A percentile compares a stretch with the other conserved stretches of the same genome.
phyloP scores from a whole-genome alignment of 2,329 filamentous ascomycete genomes.

The Epichloe typhina region DNA sequence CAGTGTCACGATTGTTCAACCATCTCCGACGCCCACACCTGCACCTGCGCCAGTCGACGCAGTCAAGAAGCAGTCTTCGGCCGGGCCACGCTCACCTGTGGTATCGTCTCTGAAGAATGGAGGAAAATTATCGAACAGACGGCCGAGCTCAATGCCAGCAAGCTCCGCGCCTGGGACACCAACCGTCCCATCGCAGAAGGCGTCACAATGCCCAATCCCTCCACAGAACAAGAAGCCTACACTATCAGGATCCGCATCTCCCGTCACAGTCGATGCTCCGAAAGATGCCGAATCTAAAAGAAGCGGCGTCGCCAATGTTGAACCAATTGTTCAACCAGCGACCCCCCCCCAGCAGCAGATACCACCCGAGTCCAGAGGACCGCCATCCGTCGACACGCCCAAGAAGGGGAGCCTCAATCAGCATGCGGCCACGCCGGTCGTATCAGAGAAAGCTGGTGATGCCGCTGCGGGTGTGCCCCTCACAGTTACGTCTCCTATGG shows the following conservation, averaged over 20 bases:
- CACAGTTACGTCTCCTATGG: conserved; percentile 22
- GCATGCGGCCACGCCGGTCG: neutral
- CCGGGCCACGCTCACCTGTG: conserved; percentile 7
- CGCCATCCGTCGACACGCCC: neutral
- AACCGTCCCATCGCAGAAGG: neutral
- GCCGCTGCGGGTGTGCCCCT: conserved; percentile 6
- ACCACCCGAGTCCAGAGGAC: neutral
- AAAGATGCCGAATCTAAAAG: neutral
- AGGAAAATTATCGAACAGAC: conserved; percentile 5
- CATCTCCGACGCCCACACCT: conserved; percentile 5
- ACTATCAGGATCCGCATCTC: neutral
- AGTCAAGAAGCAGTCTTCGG: conserved; percentile 5
- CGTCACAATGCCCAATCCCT: neutral
- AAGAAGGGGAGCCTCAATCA: neutral
- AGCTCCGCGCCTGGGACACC: conserved; percentile 1
- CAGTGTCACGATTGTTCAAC: conserved; percentile 9
- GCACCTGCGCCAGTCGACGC: neutral
- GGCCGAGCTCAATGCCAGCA: conserved; percentile 7
- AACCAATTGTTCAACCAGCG: neutral
- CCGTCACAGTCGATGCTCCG: neutral
- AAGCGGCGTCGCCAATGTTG: neutral
- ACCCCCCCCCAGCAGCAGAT: neutral
- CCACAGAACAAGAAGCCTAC: conserved; percentile 5
- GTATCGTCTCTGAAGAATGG: conserved; percentile 6
- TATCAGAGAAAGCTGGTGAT: neutral